Conservation (phyloP, 108 stramenopile genomes). For the Chaetoceros tenuissimus region DNA sequence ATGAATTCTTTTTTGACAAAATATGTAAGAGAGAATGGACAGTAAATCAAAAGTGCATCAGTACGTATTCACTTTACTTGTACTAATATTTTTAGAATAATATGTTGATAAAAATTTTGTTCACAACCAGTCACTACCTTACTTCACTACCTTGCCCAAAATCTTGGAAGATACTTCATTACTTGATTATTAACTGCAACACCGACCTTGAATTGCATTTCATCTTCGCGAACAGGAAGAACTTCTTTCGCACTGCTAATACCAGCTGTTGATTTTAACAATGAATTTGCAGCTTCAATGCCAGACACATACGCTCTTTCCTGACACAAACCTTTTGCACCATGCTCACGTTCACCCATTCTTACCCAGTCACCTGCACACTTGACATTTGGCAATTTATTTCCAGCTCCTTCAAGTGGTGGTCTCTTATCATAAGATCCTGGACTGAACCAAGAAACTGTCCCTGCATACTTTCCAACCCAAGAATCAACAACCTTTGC, state of each 20-base stretch:
- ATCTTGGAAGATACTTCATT: constrained; percentile 64
- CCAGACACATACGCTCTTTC: constrained; percentile 88
- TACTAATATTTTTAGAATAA: no score
- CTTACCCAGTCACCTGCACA: constrained; percentile 92
- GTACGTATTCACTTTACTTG: no score
- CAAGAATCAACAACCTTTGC: constrained; percentile 80
- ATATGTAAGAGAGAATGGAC: no score
- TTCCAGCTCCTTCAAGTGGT: constrained; percentile 60
- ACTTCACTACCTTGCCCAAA: constrained; percentile 79
- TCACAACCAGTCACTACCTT: no score
- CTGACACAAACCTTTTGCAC: constrained; percentile 90
- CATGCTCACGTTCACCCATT: constrained; percentile 89
- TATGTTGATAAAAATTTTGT: no score
- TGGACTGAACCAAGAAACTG: constrained; percentile 86
- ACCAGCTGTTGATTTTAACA: constrained; percentile 32
- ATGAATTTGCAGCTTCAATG: constrained; percentile 72
- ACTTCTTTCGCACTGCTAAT: constrained; percentile 28
- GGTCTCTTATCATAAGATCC: constrained; percentile 75
- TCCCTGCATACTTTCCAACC: constrained; percentile 80
- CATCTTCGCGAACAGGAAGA: constrained; percentile 85
- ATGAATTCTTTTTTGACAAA: no score
- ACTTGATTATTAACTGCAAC: constrained; percentile 62
- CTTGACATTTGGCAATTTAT: constrained; percentile 51
- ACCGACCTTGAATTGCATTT: constrained; percentile 60
- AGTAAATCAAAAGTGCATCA: no score